These are phyloP conservation scores for Aspergillus thermomutatus DNA, from an alignment of 2,329 filamentous ascomycete genomes.

Conservation along the genomic window DNA sequence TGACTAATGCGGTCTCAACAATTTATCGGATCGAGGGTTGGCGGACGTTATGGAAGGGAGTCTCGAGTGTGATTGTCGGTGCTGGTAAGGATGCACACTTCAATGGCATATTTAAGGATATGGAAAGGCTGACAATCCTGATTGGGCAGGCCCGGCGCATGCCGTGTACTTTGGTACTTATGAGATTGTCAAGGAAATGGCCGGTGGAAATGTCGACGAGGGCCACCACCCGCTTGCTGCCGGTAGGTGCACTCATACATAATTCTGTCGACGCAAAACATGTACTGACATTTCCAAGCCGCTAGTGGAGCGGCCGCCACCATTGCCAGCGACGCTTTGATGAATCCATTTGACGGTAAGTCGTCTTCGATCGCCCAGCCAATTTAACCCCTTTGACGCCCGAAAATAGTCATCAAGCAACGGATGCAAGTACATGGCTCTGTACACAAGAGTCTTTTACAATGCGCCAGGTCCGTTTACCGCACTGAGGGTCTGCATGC, in stretches of 20 bases:
- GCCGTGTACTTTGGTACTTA: conserved; percentile 99
- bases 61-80: conserved; percentile 93
- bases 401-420: conserved; percentile 83
- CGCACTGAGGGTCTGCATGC: conserved; percentile 80
- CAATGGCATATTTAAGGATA: neutral
- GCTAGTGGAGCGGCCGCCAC: conserved; percentile 92
- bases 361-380: conserved; percentile 3
- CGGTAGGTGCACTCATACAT: conserved; percentile 53
- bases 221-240: conserved; percentile 93
- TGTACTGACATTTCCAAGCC: conserved; percentile 55
- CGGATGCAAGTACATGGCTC: conserved; percentile 98
- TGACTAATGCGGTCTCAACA: conserved; percentile 87
- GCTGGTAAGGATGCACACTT: conserved; percentile 62
- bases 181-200: conserved; percentile 92
- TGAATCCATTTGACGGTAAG: conserved; percentile 98
- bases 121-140: conserved; percentile 7
- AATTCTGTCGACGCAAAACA: neutral
- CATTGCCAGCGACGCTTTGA: conserved; percentile 94
- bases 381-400: conserved; percentile 6
- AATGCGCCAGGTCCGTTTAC: conserved; percentile 88
- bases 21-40: conserved; percentile 89
- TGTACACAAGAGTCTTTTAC: conserved; percentile 78
- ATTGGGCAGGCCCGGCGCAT: conserved; percentile 75
- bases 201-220: conserved; percentile 80
- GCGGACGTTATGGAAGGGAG: conserved; percentile 88